Conservation (phyloP, 257 asterid genomes). For the Solanum tacnaense region DNA sequence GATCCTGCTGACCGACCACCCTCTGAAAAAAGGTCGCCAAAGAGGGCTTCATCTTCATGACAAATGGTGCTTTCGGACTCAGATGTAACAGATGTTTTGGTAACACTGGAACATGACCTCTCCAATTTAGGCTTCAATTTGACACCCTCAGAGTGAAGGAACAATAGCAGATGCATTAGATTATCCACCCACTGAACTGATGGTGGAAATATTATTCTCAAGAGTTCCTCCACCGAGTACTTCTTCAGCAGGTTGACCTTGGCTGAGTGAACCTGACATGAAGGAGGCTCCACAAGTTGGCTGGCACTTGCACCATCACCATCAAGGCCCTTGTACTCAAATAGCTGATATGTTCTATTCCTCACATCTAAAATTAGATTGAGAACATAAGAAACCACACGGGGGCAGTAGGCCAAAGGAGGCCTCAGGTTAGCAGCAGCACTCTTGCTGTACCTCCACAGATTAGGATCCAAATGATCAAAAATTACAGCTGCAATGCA, state of each 20-base stretch:
- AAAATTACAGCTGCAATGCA: constrained; percentile 58
- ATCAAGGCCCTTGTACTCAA: constrained; percentile 30
- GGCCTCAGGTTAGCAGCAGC: constrained; percentile 36
- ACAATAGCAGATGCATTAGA: constrained; percentile 53
- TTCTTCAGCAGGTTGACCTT: constrained; percentile 43
- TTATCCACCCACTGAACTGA: constrained; percentile 71
- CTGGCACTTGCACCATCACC: constrained; percentile 11
- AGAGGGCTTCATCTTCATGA: constrained; percentile 94
- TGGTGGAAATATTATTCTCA: constrained; percentile 54
- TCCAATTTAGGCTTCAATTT: constrained; percentile 69
- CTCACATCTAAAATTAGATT: constrained; percentile 60
- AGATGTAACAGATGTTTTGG: constrained; percentile 52
- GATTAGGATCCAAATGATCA: constrained; percentile 45
- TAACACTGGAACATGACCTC: constrained; percentile 48
- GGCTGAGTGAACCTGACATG: constrained; percentile 32
- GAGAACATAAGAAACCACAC: constrained; percentile 56
- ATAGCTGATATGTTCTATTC: constrained; percentile 29
- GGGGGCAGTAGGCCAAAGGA: constrained; percentile 75
- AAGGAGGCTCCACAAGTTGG: constrained; percentile 25
- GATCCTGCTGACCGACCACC: constrained; percentile 85
- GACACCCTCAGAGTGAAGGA: constrained; percentile 79
- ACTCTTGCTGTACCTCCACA: constrained; percentile 49
- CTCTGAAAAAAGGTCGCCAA: constrained; percentile 98
- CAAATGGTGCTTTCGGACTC: constrained; percentile 67
- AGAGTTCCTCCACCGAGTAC: constrained; percentile 53